Evolutionary conservation across 2,329 filamentous ascomycete genomes (phyloP), one percentile per base, ranked within the genome.

Genomic region (Cercospora citrullina): DNA sequence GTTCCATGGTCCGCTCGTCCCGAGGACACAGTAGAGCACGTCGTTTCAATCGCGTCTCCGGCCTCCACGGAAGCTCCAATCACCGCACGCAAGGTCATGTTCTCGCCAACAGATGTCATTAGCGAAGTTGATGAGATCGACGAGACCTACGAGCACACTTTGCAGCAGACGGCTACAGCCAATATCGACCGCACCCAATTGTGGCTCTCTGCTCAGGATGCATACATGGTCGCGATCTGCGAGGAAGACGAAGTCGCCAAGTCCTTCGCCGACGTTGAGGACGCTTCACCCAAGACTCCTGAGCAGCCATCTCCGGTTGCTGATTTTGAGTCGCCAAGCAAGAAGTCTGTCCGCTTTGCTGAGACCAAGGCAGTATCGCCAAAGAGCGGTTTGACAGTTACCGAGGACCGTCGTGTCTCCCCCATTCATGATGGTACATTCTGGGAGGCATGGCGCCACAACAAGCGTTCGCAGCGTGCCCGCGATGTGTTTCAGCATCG

Each of bases 401-500:
- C 33, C 9, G 69, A 68, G 31, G 33, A 64, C 26, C 74, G 74
- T 36, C 76, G 77, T 30, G 70, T 77, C 63, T 78, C 77, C 7
- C 77, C 75, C 12, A 78, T 78, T 48, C 77, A 78, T 36, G 77
- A 78, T 51, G 77, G 77, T 3, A 91, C 94, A 5, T 97, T 97
- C 80, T 94, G 93, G 81, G 90, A 91, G 69, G 93, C 93, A 9
- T 97, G 76, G 76, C 75, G 75, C 31, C 73, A 77, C 72, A 82
- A 89, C 57, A 86, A 91, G 67, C 87, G 87, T 33, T 88, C 87
- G 14, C 69, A 73, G 28, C 88, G 87, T 66, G 84, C 85, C 63
- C 83, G 85, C 18, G 95, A 98, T 79, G 89, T 90, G 9, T 97
- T 97, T 77, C 87, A 96, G 64, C 91, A 96, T 79, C 90, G 92